Percentiles rank a stretch among this genome's conserved stretches.
These are phyloP conservation scores for Cystobasidium ongulense DNA, from an alignment of 768 basidiomycete species.

Conservation along the genomic window DNA sequence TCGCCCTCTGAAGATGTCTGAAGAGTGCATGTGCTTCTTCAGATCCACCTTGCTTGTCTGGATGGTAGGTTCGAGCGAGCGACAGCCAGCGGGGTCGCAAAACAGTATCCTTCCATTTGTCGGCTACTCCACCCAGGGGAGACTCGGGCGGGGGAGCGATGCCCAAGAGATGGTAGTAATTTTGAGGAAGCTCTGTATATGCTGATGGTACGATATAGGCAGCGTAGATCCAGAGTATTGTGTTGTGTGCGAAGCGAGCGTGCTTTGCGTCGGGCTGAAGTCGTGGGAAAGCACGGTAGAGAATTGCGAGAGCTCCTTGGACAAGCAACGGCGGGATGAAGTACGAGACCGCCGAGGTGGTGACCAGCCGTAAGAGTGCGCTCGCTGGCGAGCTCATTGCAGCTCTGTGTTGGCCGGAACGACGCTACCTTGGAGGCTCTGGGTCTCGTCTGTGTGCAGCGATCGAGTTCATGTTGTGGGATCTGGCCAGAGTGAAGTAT, in stretches of 20 bases:
- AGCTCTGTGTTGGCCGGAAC: neutral
- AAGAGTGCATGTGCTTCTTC: conserved; percentile 19
- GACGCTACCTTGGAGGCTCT: neutral
- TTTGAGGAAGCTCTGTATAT: neutral
- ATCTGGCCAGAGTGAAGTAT: too few species aligned
- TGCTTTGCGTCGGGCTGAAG: neutral
- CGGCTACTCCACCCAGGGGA: neutral
- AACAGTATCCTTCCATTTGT: conserved; percentile 4
- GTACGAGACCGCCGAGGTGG: neutral
- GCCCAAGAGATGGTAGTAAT: conserved; percentile 13
- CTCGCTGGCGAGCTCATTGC: neutral
- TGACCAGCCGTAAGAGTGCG: neutral
- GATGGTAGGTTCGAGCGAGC: conserved; percentile 12
- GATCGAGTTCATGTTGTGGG: neutral
- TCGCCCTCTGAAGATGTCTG: conserved; percentile 15
- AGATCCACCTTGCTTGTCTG: conserved; percentile 24
- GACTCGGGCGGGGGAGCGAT: neutral
- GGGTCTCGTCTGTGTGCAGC: too few species aligned
- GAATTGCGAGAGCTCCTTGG: neutral
- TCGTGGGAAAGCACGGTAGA: neutral
- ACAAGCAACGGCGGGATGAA: neutral
- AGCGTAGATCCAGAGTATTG: conserved; percentile 3
- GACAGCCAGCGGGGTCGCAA: conserved; percentile 19
- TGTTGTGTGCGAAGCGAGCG: neutral
- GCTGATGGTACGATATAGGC: neutral